These are phyloP conservation scores for Astrephomene gubernaculifera DNA, from an alignment of 139 green algal species.

Conservation along the genomic window DNA sequence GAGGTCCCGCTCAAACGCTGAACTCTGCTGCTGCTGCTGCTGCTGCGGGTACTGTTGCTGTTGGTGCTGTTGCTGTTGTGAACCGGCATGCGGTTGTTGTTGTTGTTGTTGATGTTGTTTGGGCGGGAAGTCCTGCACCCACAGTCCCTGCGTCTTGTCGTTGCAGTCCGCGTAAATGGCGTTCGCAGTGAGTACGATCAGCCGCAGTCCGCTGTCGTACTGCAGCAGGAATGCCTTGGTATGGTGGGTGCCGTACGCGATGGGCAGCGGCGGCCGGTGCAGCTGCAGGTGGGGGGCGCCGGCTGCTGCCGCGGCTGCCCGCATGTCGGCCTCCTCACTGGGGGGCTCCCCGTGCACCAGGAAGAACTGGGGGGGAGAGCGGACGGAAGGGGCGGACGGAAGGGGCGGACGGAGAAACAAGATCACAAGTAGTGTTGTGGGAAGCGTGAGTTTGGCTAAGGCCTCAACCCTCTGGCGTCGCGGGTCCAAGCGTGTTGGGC, in stretches of 20 bases:
- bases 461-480: too few species aligned
- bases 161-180: slow-evolving; percentile 84
- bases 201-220: slow-evolving; percentile 69
- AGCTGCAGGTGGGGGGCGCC: slow-evolving; percentile 10
- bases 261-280: slow-evolving; percentile 61
- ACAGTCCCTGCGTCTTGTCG: slow-evolving; percentile 75
- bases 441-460: too few species aligned
- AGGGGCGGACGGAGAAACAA: too few species aligned
- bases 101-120: too few species aligned
- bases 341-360: slow-evolving; percentile 51
- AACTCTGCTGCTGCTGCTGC: slow-evolving; percentile 2
- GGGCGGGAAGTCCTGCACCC: slow-evolving; percentile 82
- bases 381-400: too few species aligned
- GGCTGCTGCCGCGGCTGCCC: slow-evolving; percentile 1
- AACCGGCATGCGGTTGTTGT: too few species aligned
- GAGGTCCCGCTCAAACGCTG: slow-evolving; percentile 72
- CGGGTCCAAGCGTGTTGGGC: too few species aligned
- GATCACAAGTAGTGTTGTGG: too few species aligned
- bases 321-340: not conserved
- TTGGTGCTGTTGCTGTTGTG: too few species aligned
- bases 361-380: too few species aligned
- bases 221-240: slow-evolving; percentile 71
- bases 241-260: slow-evolving; percentile 70
- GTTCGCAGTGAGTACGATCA: slow-evolving; percentile 90
- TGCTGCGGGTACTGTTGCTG: not conserved